Evolutionary conservation across 371 early-diverging fungal species (phyloP), one percentile per base, ranked within the genome.

Genomic region (Vairimorpha ceranae): DNA sequence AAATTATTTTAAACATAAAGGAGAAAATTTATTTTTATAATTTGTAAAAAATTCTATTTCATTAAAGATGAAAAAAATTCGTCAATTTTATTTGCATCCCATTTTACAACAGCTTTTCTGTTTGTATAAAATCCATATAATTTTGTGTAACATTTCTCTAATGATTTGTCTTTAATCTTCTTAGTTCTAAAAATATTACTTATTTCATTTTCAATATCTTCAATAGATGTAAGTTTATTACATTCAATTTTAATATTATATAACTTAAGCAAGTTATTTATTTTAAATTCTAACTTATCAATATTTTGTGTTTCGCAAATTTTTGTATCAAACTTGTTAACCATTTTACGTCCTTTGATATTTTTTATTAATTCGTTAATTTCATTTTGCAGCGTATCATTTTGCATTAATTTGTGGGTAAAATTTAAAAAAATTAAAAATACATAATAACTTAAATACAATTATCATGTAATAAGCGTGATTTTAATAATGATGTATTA

Each of bases 41-140:
- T n/a, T n/a, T n/a, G n/a, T n/a, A n/a, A n/a, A n/a, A 41, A 7
- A 41, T 17, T 65, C 36, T 43, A 69, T 38, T 46, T 60, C 71
- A 70, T 70, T 38, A 70, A 30, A 21, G 71, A 70, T 15, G 12
- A 46, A 30, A 72, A 45, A 36, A 77, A 60, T 27, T 77, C 77
- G 29, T 70, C 48, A 30, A 77, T 71, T 25, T 60, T 63, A 15
- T 61, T 63, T 17, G 70, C 30, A 19, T 72, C 67, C 77, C 77
- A 77, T 36, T 41, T 43, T n/a, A 43, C 23, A 30, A n/a, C 15
- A 19, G 60, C 36, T 52, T 46, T 59, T 56, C 36, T 67, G 0
- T 32, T 29, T 2, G 36, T 61, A 27, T 46, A 8, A 33, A 77
- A 77, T 38, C 77, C 77, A 23, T 19, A 38, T 15, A 77, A 67